Conservation (phyloP, 768 basidiomycete genomes). For the Tulasnella calospora region DNA sequence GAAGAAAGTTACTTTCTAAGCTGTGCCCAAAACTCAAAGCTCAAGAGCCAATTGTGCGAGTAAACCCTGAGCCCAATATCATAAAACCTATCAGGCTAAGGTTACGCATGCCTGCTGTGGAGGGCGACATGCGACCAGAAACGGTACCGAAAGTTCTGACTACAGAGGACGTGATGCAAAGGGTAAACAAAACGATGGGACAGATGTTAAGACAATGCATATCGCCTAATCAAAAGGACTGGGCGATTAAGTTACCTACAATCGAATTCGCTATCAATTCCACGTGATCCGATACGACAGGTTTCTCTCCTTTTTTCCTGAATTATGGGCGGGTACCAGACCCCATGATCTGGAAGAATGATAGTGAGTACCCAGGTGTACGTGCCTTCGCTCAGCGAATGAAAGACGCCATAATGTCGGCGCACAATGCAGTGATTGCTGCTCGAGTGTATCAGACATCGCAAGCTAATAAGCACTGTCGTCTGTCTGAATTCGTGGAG, state of each 20-base stretch:
- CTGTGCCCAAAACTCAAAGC: too few relatives aligned
- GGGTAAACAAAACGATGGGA: conserved; percentile 27
- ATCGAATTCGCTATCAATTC: conserved; percentile 43
- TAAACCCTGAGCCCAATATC: too few relatives aligned
- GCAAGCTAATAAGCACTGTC: conserved; percentile 32
- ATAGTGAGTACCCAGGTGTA: conserved; percentile 20
- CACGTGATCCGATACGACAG: conserved; percentile 37
- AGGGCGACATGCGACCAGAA: too few relatives aligned
- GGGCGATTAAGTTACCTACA: conserved; percentile 34
- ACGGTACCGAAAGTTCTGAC: too few relatives aligned
- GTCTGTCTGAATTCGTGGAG: conserved; percentile 29
- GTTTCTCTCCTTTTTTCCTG: conserved; percentile 40
- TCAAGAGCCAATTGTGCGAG: too few relatives aligned
- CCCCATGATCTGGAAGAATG: conserved; percentile 35
- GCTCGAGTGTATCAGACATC: conserved; percentile 34
- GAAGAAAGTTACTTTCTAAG: too few relatives aligned
- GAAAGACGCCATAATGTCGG: conserved; percentile 32
- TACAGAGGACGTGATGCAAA: too few relatives aligned
- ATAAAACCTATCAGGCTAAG: too few relatives aligned
- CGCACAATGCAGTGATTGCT: conserved; percentile 34
- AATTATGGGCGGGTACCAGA: conserved; percentile 37
- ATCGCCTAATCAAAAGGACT: conserved; percentile 32
- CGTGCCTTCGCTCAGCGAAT: conserved; percentile 32
- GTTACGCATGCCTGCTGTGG: too few relatives aligned
- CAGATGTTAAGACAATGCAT: conserved; percentile 20